Percentiles rank a stretch among this genome's conserved stretches.
Evolutionary conservation across 306 rosid genomes (phyloP).

Genomic region (Fragaria iinumae): DNA sequence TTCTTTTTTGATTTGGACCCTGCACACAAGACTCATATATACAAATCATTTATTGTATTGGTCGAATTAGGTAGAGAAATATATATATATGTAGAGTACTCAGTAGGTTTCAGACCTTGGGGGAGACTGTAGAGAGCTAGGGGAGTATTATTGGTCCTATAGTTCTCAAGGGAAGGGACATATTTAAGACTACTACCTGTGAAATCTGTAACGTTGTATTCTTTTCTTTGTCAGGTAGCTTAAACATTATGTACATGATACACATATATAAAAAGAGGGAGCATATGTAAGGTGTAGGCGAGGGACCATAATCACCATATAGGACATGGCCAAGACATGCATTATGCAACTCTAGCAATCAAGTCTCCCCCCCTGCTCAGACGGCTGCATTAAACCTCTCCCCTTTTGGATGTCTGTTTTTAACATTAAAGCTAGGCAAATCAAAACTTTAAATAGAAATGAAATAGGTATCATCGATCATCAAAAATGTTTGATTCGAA

Average conservation of each 20-base stretch:
- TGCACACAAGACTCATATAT: background rate
- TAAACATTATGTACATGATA: background rate
- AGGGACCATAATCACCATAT: background rate
- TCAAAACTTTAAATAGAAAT: background rate
- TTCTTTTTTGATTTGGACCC: background rate
- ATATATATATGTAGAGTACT: background rate
- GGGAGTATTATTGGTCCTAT: background rate
- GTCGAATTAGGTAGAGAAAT: background rate
- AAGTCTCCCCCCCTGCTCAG: background rate
- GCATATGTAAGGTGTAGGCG: background rate
- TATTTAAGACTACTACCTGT: background rate
- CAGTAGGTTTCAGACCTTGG: slow-evolving; percentile 2
- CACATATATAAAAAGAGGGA: background rate
- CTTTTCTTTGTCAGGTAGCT: background rate
- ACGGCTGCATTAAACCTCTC: slow-evolving; percentile 2
- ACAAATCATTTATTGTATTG: background rate
- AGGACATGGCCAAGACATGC: background rate
- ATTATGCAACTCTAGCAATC: background rate
- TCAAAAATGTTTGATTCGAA: no score
- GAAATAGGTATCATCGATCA: background rate
- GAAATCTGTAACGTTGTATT: background rate
- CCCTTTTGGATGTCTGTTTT: background rate
- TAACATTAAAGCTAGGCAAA: background rate
- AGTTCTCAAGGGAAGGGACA: slow-evolving; percentile 1
- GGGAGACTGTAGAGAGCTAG: background rate